Base-by-base conservation (phyloP, 805 yeast genomes). In the Saccharomycopsis schoenii region DNA sequence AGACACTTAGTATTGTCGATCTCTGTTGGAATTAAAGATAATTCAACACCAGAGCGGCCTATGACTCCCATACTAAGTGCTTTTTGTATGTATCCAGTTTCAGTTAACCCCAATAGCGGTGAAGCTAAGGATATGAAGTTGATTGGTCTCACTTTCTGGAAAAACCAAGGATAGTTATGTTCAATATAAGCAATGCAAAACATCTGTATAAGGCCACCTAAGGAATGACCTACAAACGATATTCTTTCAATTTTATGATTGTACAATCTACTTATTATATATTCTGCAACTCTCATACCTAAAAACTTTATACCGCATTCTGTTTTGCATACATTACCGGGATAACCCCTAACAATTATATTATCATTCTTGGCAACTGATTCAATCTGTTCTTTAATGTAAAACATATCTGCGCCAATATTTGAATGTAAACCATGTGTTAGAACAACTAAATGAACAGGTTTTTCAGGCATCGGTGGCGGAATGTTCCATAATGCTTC, bases 361-460 rank as follows among this genome's bases (percentile, higher is more conserved):
- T 82, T 80, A 42, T 84, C 87, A 40, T 67, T 59, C 8, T 66
- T 69, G 0, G 78, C 73, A 58, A 66, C 67, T 21, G 70, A 86
- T 79, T 64, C 65, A 34, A 63, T 63, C 67, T 81, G 81, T 66
- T 88, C 94, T 66, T 86, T 88, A 55, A 88, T 67, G 66, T 85
- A 88, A 39, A 81, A 74, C 88, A 88, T 80, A 70, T 88, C 96
- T 0, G 91, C 84, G 1, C 88, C 80, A 0, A 84, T 81, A 68
- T 88, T 88, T 1, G 93, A 85, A 70, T 86, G 92, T 47, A 88
- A 72, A 0, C 96, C 96, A 71, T 88, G 96, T 0, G 92, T 85
- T 47, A 88, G 68, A 0, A 88, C 71, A 17, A 88, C 89, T 63
- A 88, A 73, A 72, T 88, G 96, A 3, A 80, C 76, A 12, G 85